Percentiles rank a stretch among this genome's conserved stretches.
phyloP scores from a whole-genome alignment of 1,139 yeast genomes.

The Blastobotrys buckinghamii region DNA sequence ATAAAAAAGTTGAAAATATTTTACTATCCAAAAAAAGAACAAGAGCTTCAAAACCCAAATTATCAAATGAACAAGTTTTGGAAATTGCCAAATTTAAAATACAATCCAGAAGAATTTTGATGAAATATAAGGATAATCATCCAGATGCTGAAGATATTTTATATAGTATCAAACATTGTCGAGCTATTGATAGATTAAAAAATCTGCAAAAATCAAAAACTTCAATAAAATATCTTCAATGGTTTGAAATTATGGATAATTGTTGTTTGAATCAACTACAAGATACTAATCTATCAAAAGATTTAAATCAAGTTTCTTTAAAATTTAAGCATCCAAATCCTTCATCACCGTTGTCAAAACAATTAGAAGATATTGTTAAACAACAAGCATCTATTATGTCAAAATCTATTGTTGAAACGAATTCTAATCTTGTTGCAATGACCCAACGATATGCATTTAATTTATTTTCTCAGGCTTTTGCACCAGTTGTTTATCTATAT shows the following conservation, averaged over 20 bases:
- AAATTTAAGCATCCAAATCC: background rate
- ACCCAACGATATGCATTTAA: slow-evolving; percentile 2
- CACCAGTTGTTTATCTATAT: slow-evolving; percentile 5
- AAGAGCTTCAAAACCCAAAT: background rate
- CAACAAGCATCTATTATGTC: slow-evolving; percentile 1
- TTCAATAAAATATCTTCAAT: background rate
- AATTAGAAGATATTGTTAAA: background rate
- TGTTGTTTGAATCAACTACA: slow-evolving; percentile 1
- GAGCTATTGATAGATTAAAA: slow-evolving; percentile 3
- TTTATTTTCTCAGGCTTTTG: slow-evolving; percentile 2
- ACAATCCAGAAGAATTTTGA: background rate
- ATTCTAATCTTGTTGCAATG: background rate
- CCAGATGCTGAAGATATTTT: background rate
- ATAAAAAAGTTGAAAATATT: background rate
- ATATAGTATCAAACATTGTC: slow-evolving; percentile 3
- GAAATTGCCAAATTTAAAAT: background rate
- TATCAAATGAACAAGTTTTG: background rate
- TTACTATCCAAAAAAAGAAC: background rate
- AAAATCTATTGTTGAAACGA: background rate
- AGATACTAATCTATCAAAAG: background rate
- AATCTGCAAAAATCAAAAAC: background rate
- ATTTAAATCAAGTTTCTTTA: background rate
- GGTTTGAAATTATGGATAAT: slow-evolving; percentile 6
- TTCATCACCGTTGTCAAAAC: background rate
- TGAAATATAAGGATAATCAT: background rate